These are phyloP conservation scores for Mucor saturninus DNA, from an alignment of 371 early-diverging fungal species.

Conservation along the genomic window DNA sequence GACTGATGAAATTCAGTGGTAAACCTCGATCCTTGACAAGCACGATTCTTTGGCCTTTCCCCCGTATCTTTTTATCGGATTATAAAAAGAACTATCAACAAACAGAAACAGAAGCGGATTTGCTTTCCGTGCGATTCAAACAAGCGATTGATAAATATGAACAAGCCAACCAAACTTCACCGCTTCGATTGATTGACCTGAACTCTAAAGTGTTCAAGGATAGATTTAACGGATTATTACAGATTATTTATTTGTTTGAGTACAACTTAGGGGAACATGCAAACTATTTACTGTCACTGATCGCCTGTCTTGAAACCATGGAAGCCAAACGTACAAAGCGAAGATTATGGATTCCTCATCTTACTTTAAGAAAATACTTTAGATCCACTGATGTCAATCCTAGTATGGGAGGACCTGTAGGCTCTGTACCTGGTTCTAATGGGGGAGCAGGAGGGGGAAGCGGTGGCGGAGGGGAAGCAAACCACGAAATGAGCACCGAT, in stretches of 20 bases:
- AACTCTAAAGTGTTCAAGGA: slow-evolving; percentile 9
- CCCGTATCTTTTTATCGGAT: slow-evolving; percentile 31
- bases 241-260: slow-evolving; percentile 23
- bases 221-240: slow-evolving; percentile 9
- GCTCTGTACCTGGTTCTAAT: background rate
- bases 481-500: background rate
- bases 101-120: slow-evolving; percentile 1
- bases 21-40: slow-evolving; percentile 22
- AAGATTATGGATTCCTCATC: slow-evolving; percentile 31
- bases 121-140: slow-evolving; percentile 11
- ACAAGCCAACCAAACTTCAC: background rate
- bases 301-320: slow-evolving; percentile 25
- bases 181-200: slow-evolving; percentile 6
- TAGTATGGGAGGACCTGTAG: slow-evolving; percentile 24
- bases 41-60: slow-evolving; percentile 48
- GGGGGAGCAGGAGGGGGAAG: too few relatives aligned
- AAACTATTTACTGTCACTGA: slow-evolving; percentile 8
- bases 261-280: slow-evolving; percentile 35
- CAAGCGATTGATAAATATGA: slow-evolving; percentile 15
- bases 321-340: slow-evolving; percentile 23
- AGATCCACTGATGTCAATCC: slow-evolving; percentile 23
- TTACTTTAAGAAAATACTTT: slow-evolving; percentile 36
- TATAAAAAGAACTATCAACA: slow-evolving; percentile 2
- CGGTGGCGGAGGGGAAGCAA: background rate
- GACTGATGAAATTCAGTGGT: slow-evolving; percentile 16